These are phyloP conservation scores for Yarrowia alimentaria DNA, from an alignment of 805 yeast genomes.

Conservation along the genomic window DNA sequence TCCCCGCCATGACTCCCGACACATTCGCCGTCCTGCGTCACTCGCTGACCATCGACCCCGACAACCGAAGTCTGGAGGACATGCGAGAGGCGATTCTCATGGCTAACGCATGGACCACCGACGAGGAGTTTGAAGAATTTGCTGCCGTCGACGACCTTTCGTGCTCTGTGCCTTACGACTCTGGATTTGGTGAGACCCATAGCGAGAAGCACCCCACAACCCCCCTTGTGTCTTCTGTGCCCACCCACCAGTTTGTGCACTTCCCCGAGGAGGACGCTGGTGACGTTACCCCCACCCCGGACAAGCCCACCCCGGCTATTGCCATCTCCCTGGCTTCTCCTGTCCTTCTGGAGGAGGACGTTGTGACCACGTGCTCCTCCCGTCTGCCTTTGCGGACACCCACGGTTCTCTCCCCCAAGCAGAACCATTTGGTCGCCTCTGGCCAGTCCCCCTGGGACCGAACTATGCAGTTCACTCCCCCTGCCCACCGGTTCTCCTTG, in stretches of 20 bases:
- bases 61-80: conserved; percentile 64
- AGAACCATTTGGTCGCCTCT: conserved; percentile 16
- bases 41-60: conserved; percentile 80
- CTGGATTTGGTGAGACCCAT: conserved; percentile 24
- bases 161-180: conserved; percentile 30
- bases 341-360: conserved; percentile 24
- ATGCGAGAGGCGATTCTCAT: conserved; percentile 60
- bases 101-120: conserved; percentile 73
- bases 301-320: conserved; percentile 14
- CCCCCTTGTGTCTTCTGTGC: conserved; percentile 16
- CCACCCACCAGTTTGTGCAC: conserved; percentile 22
- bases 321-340: conserved; percentile 22
- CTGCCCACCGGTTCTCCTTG: conserved; percentile 29
- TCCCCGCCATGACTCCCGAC: conserved; percentile 83
- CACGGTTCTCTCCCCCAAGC: conserved; percentile 31
- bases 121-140: conserved; percentile 60
- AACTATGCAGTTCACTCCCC: conserved; percentile 39
- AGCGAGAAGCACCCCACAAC: conserved; percentile 15
- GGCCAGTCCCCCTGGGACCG: conserved; percentile 34
- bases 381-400: conserved; percentile 40
- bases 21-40: conserved; percentile 79
- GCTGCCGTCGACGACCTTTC: conserved; percentile 46
- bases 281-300: conserved; percentile 23
- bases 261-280: conserved; percentile 4
- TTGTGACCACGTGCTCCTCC: conserved; percentile 35